phyloP scores from a whole-genome alignment of 1,284 basidiomycete genomes.

The Pseudozyma thailandica region DNA sequence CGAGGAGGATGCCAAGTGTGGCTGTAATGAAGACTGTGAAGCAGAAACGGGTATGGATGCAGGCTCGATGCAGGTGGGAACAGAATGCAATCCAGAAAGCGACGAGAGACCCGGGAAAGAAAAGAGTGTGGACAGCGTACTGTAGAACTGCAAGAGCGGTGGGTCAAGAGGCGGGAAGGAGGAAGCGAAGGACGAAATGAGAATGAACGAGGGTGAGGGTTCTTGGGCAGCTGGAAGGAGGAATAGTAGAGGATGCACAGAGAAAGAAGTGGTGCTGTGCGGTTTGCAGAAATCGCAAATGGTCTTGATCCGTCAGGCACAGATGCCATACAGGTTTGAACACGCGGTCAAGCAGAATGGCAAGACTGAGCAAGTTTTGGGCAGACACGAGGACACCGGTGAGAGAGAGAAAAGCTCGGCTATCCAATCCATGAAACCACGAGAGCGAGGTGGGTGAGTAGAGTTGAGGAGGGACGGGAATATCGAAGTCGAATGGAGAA shows the following conservation, averaged over 20 bases:
- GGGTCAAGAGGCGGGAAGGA: neutral
- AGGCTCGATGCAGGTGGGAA: neutral
- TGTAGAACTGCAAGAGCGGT: neutral
- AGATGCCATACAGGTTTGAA: too few relatives aligned
- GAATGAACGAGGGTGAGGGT: too few relatives aligned
- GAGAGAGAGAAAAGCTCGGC: conserved; percentile 3
- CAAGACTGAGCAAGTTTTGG: neutral
- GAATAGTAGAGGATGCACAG: too few relatives aligned
- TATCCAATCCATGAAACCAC: conserved; percentile 14
- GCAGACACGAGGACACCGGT: neutral
- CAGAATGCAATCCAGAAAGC: neutral
- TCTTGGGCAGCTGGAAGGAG: too few relatives aligned
- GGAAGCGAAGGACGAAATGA: too few relatives aligned
- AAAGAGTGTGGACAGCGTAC: neutral
- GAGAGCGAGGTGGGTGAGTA: conserved; percentile 5
- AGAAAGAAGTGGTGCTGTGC: too few relatives aligned
- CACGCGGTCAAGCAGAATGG: too few relatives aligned
- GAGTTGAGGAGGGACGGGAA: neutral
- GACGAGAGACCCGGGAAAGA: conserved; percentile 1
- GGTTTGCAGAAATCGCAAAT: too few relatives aligned
- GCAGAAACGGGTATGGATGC: neutral
- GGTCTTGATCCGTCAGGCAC: too few relatives aligned
- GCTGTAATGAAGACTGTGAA: neutral
- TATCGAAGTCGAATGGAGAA: neutral
- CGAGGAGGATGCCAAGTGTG: too few relatives aligned